Percentiles rank a stretch among this genome's conserved stretches.
These are phyloP conservation scores for Alloteropsis semialata DNA, from an alignment of 176 grass and related monocot genomes.

Conservation along the genomic window DNA sequence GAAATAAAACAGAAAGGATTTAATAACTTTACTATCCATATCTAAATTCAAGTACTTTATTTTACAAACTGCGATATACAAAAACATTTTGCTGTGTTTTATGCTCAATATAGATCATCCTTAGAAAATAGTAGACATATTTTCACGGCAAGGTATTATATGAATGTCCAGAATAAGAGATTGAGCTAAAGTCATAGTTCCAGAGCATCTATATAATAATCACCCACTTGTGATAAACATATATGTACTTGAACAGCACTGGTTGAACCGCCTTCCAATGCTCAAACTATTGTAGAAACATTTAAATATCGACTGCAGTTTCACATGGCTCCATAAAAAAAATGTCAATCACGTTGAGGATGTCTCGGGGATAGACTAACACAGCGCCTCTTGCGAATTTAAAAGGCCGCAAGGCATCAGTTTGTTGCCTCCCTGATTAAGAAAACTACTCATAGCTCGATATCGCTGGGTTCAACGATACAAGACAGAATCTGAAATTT, in stretches of 20 bases:
- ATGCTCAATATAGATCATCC: background rate
- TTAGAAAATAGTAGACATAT: too few species aligned
- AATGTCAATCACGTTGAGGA: background rate
- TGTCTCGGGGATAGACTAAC: background rate
- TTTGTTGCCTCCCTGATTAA: background rate
- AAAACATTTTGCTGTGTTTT: background rate
- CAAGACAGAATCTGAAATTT: background rate
- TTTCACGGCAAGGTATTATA: background rate
- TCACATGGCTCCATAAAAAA: constrained; percentile 15
- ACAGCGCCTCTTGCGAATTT: background rate
- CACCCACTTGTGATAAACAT: background rate
- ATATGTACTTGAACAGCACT: background rate
- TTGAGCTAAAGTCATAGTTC: background rate
- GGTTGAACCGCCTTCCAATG: background rate
- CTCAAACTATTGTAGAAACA: background rate
- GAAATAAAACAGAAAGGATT: background rate
- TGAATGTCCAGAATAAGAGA: background rate
- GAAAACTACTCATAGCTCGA: background rate
- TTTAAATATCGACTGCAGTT: background rate
- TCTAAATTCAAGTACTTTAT: background rate
- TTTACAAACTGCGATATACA: background rate
- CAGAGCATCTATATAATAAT: background rate
- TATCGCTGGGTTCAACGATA: background rate
- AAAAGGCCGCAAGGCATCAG: background rate
- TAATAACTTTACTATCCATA: background rate